A percentile compares a stretch with the other conserved stretches of the same genome.
These are phyloP conservation scores for Penicillium sp. DNA, from an alignment of 2,329 filamentous ascomycete genomes.

Conservation along the genomic window DNA sequence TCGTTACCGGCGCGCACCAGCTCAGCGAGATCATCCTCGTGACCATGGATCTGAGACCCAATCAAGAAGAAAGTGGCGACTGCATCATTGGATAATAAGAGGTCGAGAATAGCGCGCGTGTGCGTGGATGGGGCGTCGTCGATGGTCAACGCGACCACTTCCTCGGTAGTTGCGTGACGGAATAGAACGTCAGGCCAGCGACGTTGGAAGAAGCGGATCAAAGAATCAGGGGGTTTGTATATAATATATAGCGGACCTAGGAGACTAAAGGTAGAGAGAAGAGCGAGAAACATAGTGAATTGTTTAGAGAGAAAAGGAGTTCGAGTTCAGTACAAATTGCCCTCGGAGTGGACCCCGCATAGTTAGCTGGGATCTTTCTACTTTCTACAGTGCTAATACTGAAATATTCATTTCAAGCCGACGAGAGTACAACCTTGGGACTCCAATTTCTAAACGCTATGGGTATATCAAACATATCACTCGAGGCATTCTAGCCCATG, in stretches of 20 bases:
- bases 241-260: constrained; percentile 58
- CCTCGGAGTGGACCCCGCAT: neutral
- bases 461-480: constrained; percentile 11
- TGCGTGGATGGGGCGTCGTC: constrained; percentile 76
- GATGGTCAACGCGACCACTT: constrained; percentile 74
- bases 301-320: neutral
- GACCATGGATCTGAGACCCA: constrained; percentile 63
- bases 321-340: neutral
- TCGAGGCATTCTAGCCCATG: constrained; percentile 64
- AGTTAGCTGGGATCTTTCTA: neutral
- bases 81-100: constrained; percentile 62
- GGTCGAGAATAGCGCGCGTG: constrained; percentile 63
- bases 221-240: constrained; percentile 70
- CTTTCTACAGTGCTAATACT: neutral
- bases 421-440: neutral
- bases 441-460: constrained; percentile 5
- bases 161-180: constrained; percentile 55
- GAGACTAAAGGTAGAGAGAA: constrained; percentile 26
- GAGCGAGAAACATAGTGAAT: constrained; percentile 36
- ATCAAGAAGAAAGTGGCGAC: constrained; percentile 87
- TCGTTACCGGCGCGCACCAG: constrained; percentile 62
- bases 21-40: constrained; percentile 52
- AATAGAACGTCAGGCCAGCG: constrained; percentile 77
- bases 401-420: neutral
- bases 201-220: constrained; percentile 65